Conservation (phyloP, 2,329 filamentous ascomycete species). For the Ascochyta rabiei region DNA sequence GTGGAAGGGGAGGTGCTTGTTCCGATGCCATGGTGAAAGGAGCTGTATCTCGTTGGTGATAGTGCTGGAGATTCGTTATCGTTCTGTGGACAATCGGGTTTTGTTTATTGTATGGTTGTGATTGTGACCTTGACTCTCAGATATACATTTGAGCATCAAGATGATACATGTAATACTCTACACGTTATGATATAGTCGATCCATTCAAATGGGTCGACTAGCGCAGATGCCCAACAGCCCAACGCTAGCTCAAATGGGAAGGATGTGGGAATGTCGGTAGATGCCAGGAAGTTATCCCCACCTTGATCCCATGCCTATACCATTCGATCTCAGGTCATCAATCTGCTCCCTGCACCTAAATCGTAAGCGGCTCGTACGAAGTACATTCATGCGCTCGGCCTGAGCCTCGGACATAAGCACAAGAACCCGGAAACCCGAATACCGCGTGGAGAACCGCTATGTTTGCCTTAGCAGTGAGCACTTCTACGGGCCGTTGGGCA, state of each 20-base stretch:
- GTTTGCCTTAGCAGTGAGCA: background rate
- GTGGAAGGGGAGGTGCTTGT: background rate
- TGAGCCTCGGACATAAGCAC: background rate
- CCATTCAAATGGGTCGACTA: background rate
- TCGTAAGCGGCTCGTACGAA: background rate
- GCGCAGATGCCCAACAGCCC: background rate
- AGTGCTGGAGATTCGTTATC: too few species aligned
- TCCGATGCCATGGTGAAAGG: background rate
- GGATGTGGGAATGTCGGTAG: background rate
- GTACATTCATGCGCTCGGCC: background rate
- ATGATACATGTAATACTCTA: background rate
- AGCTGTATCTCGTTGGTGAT: background rate
- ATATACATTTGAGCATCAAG: background rate
- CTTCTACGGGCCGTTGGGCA: too few species aligned
- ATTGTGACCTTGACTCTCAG: too few species aligned
- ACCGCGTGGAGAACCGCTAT: background rate
- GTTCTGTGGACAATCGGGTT: too few species aligned
- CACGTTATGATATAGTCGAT: background rate
- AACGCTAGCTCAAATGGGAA: background rate
- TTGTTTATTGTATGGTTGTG: too few species aligned
- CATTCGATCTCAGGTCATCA: background rate
- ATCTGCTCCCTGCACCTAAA: background rate
- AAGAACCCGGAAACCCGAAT: background rate
- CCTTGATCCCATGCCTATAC: too few species aligned
- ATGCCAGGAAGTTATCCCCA: too few species aligned